Conservation (phyloP, 306 rosid species). For the Morella rubra region DNA sequence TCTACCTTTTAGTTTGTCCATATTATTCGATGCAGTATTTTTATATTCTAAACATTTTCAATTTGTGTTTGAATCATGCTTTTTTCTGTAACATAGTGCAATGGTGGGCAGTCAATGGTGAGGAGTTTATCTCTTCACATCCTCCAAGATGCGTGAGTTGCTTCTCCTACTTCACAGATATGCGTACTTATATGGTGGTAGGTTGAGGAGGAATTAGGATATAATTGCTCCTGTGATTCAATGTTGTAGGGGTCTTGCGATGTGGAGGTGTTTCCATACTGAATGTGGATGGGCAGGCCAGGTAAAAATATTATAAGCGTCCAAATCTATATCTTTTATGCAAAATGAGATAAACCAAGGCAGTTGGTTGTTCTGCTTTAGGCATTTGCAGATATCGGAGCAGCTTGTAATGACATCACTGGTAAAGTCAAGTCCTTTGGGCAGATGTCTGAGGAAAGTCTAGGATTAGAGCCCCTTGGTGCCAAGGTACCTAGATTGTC, state of each 20-base stretch:
- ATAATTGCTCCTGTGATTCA: conserved; percentile 24
- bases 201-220: conserved; percentile 13
- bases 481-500: conserved; percentile 51
- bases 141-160: conserved; percentile 54
- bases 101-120: conserved; percentile 70
- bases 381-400: conserved; percentile 58
- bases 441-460: conserved; percentile 50
- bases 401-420: conserved; percentile 28
- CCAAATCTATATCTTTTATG: conserved; percentile 21
- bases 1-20: background rate
- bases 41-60: background rate
- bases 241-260: conserved; percentile 62
- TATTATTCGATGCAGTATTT: conserved; percentile 12
- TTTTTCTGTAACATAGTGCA: conserved; percentile 53
- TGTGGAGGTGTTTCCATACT: conserved; percentile 88
- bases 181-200: conserved; percentile 10
- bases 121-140: conserved; percentile 90
- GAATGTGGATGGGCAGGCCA: conserved; percentile 77
- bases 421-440: conserved; percentile 25
- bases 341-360: conserved; percentile 13
- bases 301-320: conserved; percentile 45
- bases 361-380: conserved; percentile 38
- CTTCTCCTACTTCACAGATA: conserved; percentile 15
- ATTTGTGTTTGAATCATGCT: conserved; percentile 21
- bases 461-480: conserved; percentile 69